These are phyloP conservation scores for Wickerhamomyces hampshirensis DNA, from an alignment of 805 yeast species.

Conservation along the genomic window DNA sequence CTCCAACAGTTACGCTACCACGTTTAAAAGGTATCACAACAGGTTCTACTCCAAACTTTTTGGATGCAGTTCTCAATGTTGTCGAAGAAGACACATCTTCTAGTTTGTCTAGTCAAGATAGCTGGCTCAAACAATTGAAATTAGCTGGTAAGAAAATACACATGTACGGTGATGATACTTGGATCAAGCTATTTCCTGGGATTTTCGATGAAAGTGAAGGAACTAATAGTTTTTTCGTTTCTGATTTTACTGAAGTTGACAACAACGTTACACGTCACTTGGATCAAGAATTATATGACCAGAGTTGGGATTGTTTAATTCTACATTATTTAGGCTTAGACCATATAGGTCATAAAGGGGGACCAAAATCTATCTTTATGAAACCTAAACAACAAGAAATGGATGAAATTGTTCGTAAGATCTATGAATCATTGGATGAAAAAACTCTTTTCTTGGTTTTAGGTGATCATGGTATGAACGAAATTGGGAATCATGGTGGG, in stretches of 20 bases:
- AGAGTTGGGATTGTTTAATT: conserved; percentile 79
- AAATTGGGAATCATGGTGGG: conserved; percentile 95
- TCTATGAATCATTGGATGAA: conserved; percentile 44
- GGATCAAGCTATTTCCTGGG: conserved; percentile 86
- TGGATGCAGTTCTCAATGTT: conserved; percentile 90
- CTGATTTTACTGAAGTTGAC: conserved; percentile 94
- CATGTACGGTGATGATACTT: conserved; percentile 96
- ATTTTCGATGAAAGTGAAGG: conserved; percentile 71
- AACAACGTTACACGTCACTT: conserved; percentile 88
- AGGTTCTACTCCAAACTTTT: conserved; percentile 89
- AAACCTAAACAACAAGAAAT: conserved; percentile 76
- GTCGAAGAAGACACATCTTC: conserved; percentile 83
- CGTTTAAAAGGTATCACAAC: conserved; percentile 90
- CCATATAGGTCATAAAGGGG: conserved; percentile 97
- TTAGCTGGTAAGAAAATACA: conserved; percentile 41
- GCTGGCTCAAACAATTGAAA: conserved; percentile 75
- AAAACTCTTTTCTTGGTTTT: conserved; percentile 65
- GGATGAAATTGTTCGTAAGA: conserved; percentile 58
- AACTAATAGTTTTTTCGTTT: conserved; percentile 89
- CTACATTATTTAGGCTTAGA: conserved; percentile 92
- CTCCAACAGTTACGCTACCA: conserved; percentile 96
- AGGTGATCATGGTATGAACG: conserved; percentile 98
- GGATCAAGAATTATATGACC: conserved; percentile 45
- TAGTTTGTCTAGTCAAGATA: conserved; percentile 68
- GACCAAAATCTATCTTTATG: conserved; percentile 81